Conservation (phyloP, 345 rosid species). For the Cardamine chenopodiifolia region DNA sequence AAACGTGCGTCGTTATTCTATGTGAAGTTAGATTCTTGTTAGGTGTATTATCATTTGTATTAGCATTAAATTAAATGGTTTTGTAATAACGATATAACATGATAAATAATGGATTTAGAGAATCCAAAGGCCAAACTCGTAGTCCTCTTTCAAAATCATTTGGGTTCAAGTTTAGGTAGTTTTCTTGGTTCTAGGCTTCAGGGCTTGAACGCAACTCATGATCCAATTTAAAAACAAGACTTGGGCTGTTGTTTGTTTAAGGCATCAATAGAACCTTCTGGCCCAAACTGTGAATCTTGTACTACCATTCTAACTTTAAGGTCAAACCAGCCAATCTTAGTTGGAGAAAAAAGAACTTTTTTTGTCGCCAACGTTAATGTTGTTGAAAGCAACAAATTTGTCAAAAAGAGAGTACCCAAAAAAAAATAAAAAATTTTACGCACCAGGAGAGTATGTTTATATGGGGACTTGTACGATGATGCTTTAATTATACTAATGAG, state of each 20-base stretch:
- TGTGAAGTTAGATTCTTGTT: not conserved
- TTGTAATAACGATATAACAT: not conserved
- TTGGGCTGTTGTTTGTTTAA: not conserved
- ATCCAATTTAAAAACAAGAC: not conserved
- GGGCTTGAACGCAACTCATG: not conserved
- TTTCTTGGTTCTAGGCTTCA: not conserved
- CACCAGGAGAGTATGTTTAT: slow-evolving; percentile 20
- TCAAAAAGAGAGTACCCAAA: slow-evolving; percentile 1
- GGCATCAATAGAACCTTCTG: not conserved
- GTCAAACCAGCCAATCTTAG: not conserved
- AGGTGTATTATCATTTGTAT: not conserved
- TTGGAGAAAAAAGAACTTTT: not conserved
- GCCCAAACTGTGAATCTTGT: not conserved
- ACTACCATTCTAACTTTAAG: not conserved
- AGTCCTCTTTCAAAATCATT: not conserved
- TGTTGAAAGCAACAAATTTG: not conserved
- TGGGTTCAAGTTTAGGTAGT: not conserved
- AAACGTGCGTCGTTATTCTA: not conserved
- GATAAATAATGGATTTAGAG: not conserved
- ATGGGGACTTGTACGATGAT: slow-evolving; percentile 37
- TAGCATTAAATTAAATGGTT: not conserved
- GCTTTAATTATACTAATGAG: slow-evolving; percentile 17
- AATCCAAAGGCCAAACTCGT: not conserved
- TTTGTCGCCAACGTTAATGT: slow-evolving; percentile 12
- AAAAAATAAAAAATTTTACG: not conserved